Evolutionary conservation across 2,329 filamentous ascomycete genomes (phyloP), one percentile per base, ranked within the genome.

Genomic region (Paramyrothecium sp.): DNA sequence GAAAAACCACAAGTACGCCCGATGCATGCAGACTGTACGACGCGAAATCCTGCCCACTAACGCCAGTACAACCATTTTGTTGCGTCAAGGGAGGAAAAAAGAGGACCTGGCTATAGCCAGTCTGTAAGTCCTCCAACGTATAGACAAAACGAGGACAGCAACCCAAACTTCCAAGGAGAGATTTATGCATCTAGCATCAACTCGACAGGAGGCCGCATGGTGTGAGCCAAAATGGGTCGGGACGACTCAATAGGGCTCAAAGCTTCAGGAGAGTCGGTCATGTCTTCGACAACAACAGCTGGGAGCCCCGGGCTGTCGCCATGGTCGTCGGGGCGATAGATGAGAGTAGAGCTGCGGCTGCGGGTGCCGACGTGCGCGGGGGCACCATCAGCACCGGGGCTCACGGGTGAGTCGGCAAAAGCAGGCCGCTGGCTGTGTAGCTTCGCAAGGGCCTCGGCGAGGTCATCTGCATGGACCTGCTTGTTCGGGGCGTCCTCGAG

Each of bases 401-500:
- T 71, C 46, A 72, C 46, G 51, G 72, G 67, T 12, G 71, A 71
- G 19, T 64, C 58, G 48, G 56, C 16, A 10, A 62, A 61, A 12
- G 64, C 57, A 49, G 69, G 64, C 58, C 73, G 73, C 62, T 85
- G 80, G 20, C 20, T 20, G 68, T 84, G 81, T 60, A 90, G 73
- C 72, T 83, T 85, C 13, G 86, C 82, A 48, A 90, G 75, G 2
- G 87, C 87, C 54, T 87, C 83, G 19, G 87, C 87, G 23, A 90
- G 77, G 69, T 90, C 87, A 58, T 89, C 86, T 47, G 87, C 86
- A 67, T 89, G 85, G 23, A 89, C 85, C 67, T 82, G 79, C 74
- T 88, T 89, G 71, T 90, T 90, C 57, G 87, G 87, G 4, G 87
- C 87, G 62, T 87, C 87, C 71, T 90, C 87, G 51, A 89, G 75